Evolutionary conservation across 164 flowering plant genomes (phyloP), one percentile per base, ranked within the genome.

Genomic region (Taxillus chinensis): DNA sequence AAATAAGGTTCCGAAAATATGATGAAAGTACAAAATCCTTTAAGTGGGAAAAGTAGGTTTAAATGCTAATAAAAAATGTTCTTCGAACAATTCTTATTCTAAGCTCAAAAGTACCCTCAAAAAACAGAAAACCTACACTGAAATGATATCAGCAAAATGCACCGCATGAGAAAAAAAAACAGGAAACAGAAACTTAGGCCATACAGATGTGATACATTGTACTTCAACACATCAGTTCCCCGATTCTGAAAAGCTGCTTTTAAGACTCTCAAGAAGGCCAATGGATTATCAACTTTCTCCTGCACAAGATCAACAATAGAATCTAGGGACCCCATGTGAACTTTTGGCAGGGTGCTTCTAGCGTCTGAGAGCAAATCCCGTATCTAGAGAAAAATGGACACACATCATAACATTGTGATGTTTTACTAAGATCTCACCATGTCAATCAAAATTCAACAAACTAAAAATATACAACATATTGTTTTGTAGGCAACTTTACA

Each of bases 181-280:
- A 64, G 49, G 65, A 10, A 2, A 53, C 41, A 61, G 54, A 48
- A 50, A 41, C 27, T 43, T 40, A 55, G 48, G 62, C 55, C 99
- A 73, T 91, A 95, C 99, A 95, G 69, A 77, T 91, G 96, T 67
- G 97, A 89, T 62, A 87, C 87, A 53, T 77, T 80, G 63, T 73
- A 81, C 78, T 80, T 86, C 49, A 54, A 64, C 55, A 55, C 45
- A 66, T 86, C 83, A 45, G 67, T 70, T 65, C 93, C 96, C 52
- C 93, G 86, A 68, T 60, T 77, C 64, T 81, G 85, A 62, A 85
- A 62, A 49, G 85, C 97, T 8, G 67, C 72, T 82, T 81, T 87
- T 59, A 95, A 71, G 57, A 85, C 81, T 79, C 70, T 75, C 42
- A 86, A 78, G 71, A 89, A 95, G 45, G 84, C 96, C 70, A 85